Base-by-base conservation (phyloP, 345 rosid genomes). In the Salix caprea region DNA sequence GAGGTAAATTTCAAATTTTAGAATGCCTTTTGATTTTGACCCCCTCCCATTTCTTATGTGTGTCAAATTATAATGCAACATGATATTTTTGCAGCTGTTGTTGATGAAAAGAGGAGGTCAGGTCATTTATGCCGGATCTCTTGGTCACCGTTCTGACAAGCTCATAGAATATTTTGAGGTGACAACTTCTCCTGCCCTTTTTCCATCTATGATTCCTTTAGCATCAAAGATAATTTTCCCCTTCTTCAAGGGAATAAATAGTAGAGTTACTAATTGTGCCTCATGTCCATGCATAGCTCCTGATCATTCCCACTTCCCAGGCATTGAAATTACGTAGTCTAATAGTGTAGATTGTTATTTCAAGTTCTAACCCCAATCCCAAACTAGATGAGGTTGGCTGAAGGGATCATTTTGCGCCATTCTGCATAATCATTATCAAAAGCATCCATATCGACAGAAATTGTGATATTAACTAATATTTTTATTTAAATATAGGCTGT, bases 81-180 rank as follows among this genome's bases (percentile, higher is more conserved):
- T 54, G 21, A 15, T 69, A 12, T 62, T 28, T 50, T 79, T 71
- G 82, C 87, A 94, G 98, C 86, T 94, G 26, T 62, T 94, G 16
- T 68, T 94, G 88, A 91, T 94, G 96, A 94, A 91, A 90, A 85
- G 94, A 85, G 98, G 98, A 69, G 98, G 98, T 8, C 97, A 89
- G 83, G 91, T 94, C 72, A 94, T 92, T 76, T 92, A 94, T 82
- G 90, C 90, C 19, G 98, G 98, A 85, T 82, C 85, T 65, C 83
- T 94, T 69, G 94, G 98, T 14, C 90, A 69, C 81, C 84, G 81
- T n/a, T 94, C 98, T 79, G 89, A 94, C 72, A 85, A 88, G 80
- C 97, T 94, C 36, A 46, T 94, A 40, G 96, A 91, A 78, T 94
- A 92, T 78, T 92, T 94, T 80, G 98, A 92, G 92, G 98, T 91